Evolutionary conservation across 148 eudicot genomes (phyloP), one percentile per base, ranked within the genome.

Genomic region (Rhododendron mucronatum): DNA sequence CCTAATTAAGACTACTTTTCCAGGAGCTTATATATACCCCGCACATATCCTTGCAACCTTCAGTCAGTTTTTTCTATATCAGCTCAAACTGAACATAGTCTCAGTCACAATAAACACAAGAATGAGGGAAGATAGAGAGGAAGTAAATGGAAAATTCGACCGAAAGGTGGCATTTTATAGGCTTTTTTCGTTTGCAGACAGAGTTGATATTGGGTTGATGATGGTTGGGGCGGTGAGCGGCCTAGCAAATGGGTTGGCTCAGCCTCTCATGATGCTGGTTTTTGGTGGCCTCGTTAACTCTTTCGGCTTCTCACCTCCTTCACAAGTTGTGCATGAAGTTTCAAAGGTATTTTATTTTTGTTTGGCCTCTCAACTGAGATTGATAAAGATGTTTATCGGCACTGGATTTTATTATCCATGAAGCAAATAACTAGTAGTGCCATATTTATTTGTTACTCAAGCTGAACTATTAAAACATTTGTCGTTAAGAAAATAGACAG

Each of bases 171-270:
- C 89, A 20, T 89, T 85, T 26, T 57, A 86, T 51, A 88, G 82
- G 74, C 87, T 90, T 3, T 88, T 88, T 33, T 65, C 87, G 0
- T 90, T 88, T 41, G 90, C 90, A 0, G 92, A 90, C n/a, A 20
- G 76, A 48, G 14, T 69, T 4, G 92, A 90, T 83, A 20, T 82
- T 1, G 35, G 48, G 11, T 81, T 90, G 20, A 86, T 90, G 85
- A 44, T 85, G 23, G 44, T 87, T 47, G 92, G 92, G 13, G 48
- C 88, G 2, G 65, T 90, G 12, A 7, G 75, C 1, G 90, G 90
- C 23, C 3, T 85, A 23, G 90, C 76, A 23, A 88, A 86, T 37
- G 92, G 92, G 14, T 0, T 85, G 15, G 23, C 86, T 8, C 69
- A 81, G 78, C 92, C 92, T 41, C 20, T 90, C n/a, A 82, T 88